Conservation (phyloP, 331 rosid species). For the Cucumis variabilis region DNA sequence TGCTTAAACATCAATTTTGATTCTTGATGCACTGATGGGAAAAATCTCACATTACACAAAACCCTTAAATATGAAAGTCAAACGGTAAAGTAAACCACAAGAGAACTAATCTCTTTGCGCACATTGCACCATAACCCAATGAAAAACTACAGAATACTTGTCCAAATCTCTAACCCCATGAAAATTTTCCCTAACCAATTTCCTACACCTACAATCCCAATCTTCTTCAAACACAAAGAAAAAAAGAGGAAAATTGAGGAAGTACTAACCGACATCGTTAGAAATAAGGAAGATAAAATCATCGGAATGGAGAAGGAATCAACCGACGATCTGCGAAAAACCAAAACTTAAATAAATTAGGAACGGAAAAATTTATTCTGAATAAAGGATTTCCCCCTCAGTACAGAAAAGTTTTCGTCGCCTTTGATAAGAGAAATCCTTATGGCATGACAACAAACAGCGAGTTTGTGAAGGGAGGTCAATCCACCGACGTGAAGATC, state of each 20-base stretch:
- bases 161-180: background rate
- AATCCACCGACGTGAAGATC: no score
- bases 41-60: background rate
- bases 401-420: constrained; percentile 14
- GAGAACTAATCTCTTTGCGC: constrained; percentile 21
- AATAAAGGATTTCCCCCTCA: constrained; percentile 5
- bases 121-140: background rate
- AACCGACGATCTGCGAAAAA: background rate
- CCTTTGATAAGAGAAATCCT: background rate
- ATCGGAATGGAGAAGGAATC: background rate
- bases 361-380: background rate
- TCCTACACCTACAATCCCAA: constrained; percentile 5
- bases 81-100: background rate
- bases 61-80: constrained; percentile 11
- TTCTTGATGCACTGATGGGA: background rate
- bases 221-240: background rate
- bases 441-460: background rate
- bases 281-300: constrained; percentile 5
- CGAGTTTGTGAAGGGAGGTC: no score
- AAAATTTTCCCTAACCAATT: background rate
- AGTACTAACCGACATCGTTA: constrained; percentile 34
- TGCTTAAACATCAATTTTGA: background rate
- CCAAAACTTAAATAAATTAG: background rate
- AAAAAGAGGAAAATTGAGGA: constrained; percentile 11
- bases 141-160: background rate